A percentile compares a stretch with the other conserved stretches of the same genome.
These are phyloP conservation scores for Castanospermum australe DNA, from an alignment of 306 rosid species.

Conservation along the genomic window DNA sequence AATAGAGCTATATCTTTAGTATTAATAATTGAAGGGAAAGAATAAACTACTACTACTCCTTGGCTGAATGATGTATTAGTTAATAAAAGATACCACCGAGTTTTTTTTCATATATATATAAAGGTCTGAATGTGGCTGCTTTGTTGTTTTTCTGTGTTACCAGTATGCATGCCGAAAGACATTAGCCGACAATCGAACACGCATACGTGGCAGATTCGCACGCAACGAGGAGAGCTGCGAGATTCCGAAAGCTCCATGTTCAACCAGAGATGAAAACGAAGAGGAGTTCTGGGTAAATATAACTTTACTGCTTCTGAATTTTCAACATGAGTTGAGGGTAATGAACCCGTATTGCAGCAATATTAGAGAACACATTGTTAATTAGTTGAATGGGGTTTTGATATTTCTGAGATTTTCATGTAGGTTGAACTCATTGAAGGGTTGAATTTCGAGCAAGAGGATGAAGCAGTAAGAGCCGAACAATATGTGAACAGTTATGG, in stretches of 20 bases:
- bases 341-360: too few relatives aligned
- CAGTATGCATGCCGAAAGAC: slow-evolving; percentile 95
- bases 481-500: slow-evolving; percentile 30
- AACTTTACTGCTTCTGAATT: background rate
- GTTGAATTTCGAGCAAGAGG: slow-evolving; percentile 44
- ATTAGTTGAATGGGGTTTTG: background rate
- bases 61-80: background rate
- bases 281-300: slow-evolving; percentile 69
- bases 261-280: slow-evolving; percentile 56
- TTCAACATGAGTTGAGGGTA: too few relatives aligned
- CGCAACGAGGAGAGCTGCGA: slow-evolving; percentile 67
- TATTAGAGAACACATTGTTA: background rate
- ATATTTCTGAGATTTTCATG: background rate
- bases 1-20: background rate
- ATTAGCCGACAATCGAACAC: slow-evolving; percentile 82
- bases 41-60: background rate
- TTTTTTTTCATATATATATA: background rate
- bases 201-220: slow-evolving; percentile 94
- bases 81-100: background rate
- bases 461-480: slow-evolving; percentile 33
- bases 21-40: background rate
- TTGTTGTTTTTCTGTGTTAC: slow-evolving; percentile 16
- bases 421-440: slow-evolving; percentile 51
- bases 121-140: slow-evolving; percentile 11
- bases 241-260: slow-evolving; percentile 50